Conservation (phyloP, 75 land plant genomes). For the Isoetes taiwanensis region DNA sequence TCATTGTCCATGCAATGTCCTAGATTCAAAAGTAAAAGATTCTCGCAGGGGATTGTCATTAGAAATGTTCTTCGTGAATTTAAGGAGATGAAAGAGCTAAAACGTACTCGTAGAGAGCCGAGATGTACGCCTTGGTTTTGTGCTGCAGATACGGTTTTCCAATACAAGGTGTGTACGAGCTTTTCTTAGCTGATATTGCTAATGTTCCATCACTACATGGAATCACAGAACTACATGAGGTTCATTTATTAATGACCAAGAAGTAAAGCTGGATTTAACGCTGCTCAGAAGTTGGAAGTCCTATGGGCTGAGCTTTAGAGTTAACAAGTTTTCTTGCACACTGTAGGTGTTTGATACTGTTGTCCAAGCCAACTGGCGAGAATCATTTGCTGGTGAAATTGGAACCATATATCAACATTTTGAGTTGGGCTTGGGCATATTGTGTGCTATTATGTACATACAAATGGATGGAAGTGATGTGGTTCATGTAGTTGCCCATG, state of each 20-base stretch:
- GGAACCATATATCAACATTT: slow-evolving; percentile 74
- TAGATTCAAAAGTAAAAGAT: slow-evolving; percentile 55
- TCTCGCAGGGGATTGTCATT: slow-evolving; percentile 97
- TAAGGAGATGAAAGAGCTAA: slow-evolving; percentile 91
- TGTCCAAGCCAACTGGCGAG: slow-evolving; percentile 84
- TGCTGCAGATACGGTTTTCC: slow-evolving; percentile 90
- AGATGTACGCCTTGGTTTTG: slow-evolving; percentile 94
- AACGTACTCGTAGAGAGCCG: slow-evolving; percentile 76
- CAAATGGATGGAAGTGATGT: no score
- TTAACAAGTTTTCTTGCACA: slow-evolving; percentile 3
- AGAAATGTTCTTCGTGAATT: slow-evolving; percentile 94
- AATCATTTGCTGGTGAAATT: slow-evolving; percentile 57
- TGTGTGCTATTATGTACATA: no score
- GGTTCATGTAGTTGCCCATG: no score
- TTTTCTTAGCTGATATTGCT: neutral
- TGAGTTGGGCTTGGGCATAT: slow-evolving; percentile 94
- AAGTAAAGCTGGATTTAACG: no score
- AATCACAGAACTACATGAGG: no score
- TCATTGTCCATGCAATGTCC: no score
- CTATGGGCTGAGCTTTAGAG: no score
- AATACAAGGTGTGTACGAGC: slow-evolving; percentile 57
- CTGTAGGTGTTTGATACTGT: slow-evolving; percentile 71
- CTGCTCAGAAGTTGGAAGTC: no score
- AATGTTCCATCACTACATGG: neutral
- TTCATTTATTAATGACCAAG: neutral